Evolutionary conservation across 108 stramenopile species (phyloP).

Genomic region (Nitzschia sp.): DNA sequence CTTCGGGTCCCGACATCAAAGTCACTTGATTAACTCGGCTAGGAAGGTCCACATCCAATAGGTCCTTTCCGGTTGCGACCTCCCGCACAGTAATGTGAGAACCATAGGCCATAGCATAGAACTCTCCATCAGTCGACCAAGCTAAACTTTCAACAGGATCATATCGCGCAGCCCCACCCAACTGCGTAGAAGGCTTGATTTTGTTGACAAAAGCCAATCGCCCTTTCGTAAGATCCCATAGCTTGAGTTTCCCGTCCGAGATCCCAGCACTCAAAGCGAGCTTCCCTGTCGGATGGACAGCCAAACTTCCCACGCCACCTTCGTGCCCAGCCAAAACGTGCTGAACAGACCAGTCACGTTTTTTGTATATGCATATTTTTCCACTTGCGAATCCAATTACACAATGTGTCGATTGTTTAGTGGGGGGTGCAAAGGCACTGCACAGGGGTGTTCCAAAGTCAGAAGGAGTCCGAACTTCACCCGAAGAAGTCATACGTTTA

Average conservation of each 20-base stretch:
- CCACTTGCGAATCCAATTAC: conserved; percentile 75
- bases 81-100: conserved; percentile 76
- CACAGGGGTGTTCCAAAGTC: conserved; percentile 81
- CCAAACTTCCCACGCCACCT: conserved; percentile 66
- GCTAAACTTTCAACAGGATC: conserved; percentile 59
- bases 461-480: conserved; percentile 75
- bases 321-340: conserved; percentile 85
- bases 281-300: conserved; percentile 83
- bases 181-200: conserved; percentile 37
- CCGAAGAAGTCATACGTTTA: conserved; percentile 49
- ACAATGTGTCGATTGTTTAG: conserved; percentile 62
- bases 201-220: conserved; percentile 76
- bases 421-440: conserved; percentile 79
- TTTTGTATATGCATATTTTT: conserved; percentile 84
- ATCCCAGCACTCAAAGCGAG: conserved; percentile 78
- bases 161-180: conserved; percentile 43
- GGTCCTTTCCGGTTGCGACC: conserved; percentile 71
- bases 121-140: conserved; percentile 68
- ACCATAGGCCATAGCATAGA: conserved; percentile 74
- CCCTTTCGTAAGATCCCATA: conserved; percentile 91
- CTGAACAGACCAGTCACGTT: conserved; percentile 80
- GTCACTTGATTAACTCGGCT: conserved; percentile 73
- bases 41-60: conserved; percentile 79
- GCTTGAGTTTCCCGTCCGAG: conserved; percentile 73
- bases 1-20: conserved; percentile 67